Evolutionary conservation across 257 asterid genomes (phyloP).

Genomic region (Anisodus acutangulus): DNA sequence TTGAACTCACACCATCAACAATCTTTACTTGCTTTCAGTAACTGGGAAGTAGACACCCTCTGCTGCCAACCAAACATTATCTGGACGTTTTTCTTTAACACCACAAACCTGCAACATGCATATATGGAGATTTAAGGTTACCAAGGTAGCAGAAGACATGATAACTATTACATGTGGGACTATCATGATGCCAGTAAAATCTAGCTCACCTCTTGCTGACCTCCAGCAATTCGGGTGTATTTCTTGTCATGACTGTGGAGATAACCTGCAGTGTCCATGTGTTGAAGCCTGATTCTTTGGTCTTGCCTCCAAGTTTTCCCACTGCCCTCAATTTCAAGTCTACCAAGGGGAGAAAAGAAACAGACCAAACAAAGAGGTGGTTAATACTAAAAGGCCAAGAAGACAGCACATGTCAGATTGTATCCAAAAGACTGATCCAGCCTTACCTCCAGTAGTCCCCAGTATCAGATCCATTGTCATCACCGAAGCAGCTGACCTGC

Average conservation of each 20-base stretch:
- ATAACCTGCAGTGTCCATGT: constrained; percentile 86
- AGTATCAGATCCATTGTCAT: constrained; percentile 83
- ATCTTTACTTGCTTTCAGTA: constrained; percentile 61
- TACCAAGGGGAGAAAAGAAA: constrained; percentile 34
- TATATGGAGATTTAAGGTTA: not conserved
- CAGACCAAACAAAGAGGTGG: constrained; percentile 25
- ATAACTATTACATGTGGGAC: not conserved
- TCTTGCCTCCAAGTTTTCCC: constrained; percentile 99
- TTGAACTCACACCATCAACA: not conserved
- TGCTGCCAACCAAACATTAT: constrained; percentile 93
- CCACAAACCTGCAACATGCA: constrained; percentile 81
- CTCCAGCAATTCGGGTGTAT: constrained; percentile 95
- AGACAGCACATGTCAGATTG: not conserved
- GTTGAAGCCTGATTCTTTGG: constrained; percentile 86
- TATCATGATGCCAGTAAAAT: not conserved
- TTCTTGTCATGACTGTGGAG: constrained; percentile 98
- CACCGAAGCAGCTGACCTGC: constrained; percentile 97
- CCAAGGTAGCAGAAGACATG: not conserved
- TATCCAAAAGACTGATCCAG: not conserved
- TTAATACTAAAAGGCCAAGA: not conserved
- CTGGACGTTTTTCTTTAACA: constrained; percentile 79
- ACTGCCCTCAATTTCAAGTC: constrained; percentile 92
- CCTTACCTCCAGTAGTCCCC: constrained; percentile 93
- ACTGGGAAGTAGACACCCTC: constrained; percentile 92
- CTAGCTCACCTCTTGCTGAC: constrained; percentile 93